Conservation (phyloP, 768 basidiomycete genomes). For the Mycena kentingensis region DNA sequence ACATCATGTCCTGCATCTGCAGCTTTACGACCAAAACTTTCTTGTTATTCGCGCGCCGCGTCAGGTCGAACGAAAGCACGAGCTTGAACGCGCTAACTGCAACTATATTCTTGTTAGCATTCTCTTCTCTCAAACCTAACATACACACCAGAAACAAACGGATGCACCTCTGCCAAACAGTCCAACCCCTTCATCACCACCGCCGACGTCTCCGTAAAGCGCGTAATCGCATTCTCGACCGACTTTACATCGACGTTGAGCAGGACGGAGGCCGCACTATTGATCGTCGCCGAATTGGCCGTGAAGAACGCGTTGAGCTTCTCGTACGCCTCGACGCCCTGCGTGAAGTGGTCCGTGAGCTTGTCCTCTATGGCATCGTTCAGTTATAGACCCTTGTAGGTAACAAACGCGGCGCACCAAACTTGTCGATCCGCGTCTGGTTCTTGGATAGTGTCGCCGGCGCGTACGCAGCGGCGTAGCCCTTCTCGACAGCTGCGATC, state of each 20-base stretch:
- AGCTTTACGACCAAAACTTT: conserved; percentile 47
- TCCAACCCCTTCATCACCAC: conserved; percentile 9
- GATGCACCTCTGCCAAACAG: not conserved
- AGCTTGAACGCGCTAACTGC: conserved; percentile 53
- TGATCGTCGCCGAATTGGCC: conserved; percentile 5
- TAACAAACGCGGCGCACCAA: no score
- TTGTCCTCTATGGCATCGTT: no score
- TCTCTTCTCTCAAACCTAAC: not conserved
- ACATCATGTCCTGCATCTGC: conserved; percentile 55
- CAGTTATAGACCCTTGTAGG: no score
- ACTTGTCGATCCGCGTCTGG: no score
- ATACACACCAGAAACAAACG: conserved; percentile 10
- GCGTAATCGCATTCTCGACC: not conserved
- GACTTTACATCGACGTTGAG: not conserved
- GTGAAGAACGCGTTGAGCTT: conserved; percentile 17
- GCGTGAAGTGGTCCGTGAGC: not conserved
- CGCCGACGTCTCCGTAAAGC: conserved; percentile 3
- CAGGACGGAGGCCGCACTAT: not conserved
- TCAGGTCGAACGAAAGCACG: conserved; percentile 49
- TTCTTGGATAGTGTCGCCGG: no score
- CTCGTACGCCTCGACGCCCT: conserved; percentile 9
- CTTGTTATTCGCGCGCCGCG: conserved; percentile 52
- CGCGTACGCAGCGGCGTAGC: no score
- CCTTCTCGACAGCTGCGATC: no score
- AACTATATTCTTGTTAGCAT: conserved; percentile 27